Evolutionary conservation across 257 asterid genomes (phyloP), one percentile per base, ranked within the genome.

Genomic region (Ocimum tenuiflorum): DNA sequence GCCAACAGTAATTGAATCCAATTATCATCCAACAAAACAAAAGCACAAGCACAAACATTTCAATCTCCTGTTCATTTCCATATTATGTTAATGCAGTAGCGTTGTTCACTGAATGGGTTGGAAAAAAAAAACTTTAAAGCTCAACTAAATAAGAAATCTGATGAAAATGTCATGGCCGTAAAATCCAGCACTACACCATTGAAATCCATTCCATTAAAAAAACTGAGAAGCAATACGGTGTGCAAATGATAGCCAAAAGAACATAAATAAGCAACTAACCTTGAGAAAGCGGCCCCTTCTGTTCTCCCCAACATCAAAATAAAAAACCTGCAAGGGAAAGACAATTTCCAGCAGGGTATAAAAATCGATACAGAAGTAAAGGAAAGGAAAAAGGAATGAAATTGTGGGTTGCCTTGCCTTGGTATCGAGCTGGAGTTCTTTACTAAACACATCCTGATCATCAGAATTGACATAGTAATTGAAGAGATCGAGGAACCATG

Each of bases 401-500:
- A 14, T 52, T 49, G 39, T 3, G 69, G 41, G n/a, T 38, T 78
- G 84, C 96, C 97, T 38, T 78, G 84, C 98, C 97, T 92, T 92
- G 50, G 95, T 72, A 67, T 92, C 98, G 45, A 92, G 96, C 87
- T 92, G 97, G 46, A 92, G 89, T 74, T 92, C 96, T 79, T 89
- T 92, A 89, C 97, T 92, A 68, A 78, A 83, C 35, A 78, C 83
- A 27, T 92, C 95, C 46, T 83, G 96, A 17, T 87, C 91, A 55
- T 81, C 94, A 42, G 97, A 84, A 86, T 80, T 76, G 83, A 84
- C 95, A 69, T 89, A 92, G 86, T 89, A 87, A 83, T 92, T 92
- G 88, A 92, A 92, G 64, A 92, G 91, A 81, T 92, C 96, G 38
- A 92, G 95, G 85, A 92, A 92, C 97, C 98, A 92, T 53, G 96